Conservation (phyloP, 495 filamentous ascomycete species). For the Xylaria palmicola region DNA sequence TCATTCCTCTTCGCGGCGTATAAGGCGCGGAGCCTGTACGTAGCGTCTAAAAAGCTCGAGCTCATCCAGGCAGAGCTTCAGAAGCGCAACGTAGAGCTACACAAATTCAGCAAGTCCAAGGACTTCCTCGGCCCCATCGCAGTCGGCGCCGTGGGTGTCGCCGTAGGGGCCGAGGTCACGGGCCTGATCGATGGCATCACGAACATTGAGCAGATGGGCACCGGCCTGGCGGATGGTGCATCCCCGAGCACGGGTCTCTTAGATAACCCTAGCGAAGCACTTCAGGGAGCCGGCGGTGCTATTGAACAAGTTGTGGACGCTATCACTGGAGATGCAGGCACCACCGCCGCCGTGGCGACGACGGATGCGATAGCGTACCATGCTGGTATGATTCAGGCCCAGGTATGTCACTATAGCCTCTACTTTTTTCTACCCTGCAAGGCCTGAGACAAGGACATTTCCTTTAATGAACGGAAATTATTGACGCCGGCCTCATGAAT, state of each 20-base stretch:
- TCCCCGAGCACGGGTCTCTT: slow-evolving; percentile 16
- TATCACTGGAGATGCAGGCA: not conserved
- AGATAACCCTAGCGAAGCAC: slow-evolving; percentile 3
- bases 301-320: slow-evolving; percentile 7
- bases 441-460: no score
- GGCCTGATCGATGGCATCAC: slow-evolving; percentile 7
- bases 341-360: not conserved
- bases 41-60: slow-evolving; percentile 13
- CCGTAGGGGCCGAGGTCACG: slow-evolving; percentile 10
- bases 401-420: no score
- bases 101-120: slow-evolving; percentile 8
- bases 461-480: no score
- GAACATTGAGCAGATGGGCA: slow-evolving; percentile 14
- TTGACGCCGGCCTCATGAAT: no score
- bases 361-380: slow-evolving; percentile 9
- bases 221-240: not conserved
- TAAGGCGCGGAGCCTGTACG: slow-evolving; percentile 13
- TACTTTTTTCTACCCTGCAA: no score
- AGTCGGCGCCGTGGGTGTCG: not conserved
- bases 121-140: slow-evolving; percentile 1
- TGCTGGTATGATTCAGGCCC: slow-evolving; percentile 13
- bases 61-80: slow-evolving; percentile 14
- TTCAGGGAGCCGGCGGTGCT: not conserved
- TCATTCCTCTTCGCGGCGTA: slow-evolving; percentile 4
- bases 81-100: not conserved